Base-by-base conservation (phyloP, 495 filamentous ascomycete species). In the Tuber calosporum region DNA sequence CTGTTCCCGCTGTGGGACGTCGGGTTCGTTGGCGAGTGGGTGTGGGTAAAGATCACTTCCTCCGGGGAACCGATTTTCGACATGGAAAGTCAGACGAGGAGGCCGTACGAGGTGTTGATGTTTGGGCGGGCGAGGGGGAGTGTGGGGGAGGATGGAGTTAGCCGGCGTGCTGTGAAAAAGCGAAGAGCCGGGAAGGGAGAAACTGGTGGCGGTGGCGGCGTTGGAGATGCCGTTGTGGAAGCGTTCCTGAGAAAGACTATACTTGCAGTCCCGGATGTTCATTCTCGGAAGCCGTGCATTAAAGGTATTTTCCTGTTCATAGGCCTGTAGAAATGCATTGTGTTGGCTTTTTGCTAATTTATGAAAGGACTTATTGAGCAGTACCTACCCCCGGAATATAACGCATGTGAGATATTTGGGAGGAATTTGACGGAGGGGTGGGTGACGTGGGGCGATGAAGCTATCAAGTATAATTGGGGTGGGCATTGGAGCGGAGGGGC, bases 371-470 rank as follows among this genome's bases (percentile, higher is more conserved):
- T 89, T 37, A 85, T 89, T 70, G 83, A 85, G 38, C 74, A 81
- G 41, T 71, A 86, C 40, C 67, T 88, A 40, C 85, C 84, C 4
- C 66, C 72, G 22, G 76, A 84, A 6, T 92, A 94, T 78, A 78
- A 83, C 39, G 92, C 87, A 5, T 80, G 97, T 39, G 95, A 99
- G 83, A 87, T 98, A 2, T 99, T 97, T 85, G 93, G 93, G 5
- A 84, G 95, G 58, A 89, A 93, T 76, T 83, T 97, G 58, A 96
- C 93, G 0, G 87, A 90, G 53, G 93, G 91, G 2, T 98, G 95
- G 94, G 92, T 89, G 87, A 87, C 87, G 40, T 96, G 91, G 90
- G 94, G 95, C 8, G 87, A 97, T 81, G 92, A 99, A 81, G 92
- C 87, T 2, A 82, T 97, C 36, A 89, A 89, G 73, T 97, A 93